A percentile compares a stretch with the other conserved stretches of the same genome.
These are phyloP conservation scores for Pseudocercospora eumusae DNA, from an alignment of 2,329 filamentous ascomycete species.

Conservation along the genomic window DNA sequence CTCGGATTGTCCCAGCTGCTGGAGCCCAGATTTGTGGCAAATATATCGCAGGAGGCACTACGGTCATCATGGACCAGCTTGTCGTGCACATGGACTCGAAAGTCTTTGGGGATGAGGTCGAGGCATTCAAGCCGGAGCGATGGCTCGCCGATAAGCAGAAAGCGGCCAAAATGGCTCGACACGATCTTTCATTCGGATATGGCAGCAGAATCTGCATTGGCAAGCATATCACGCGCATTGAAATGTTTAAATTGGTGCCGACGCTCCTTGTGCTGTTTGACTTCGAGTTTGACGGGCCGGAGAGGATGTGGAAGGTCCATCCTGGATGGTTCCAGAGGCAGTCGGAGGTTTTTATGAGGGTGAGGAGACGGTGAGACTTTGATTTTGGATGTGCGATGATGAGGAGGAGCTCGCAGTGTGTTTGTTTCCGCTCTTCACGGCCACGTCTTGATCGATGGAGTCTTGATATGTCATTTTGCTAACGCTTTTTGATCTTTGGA, in stretches of 20 bases:
- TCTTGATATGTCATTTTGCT: no score
- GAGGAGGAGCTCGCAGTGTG: no score
- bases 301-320: conserved; percentile 18
- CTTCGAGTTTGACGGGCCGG: conserved; percentile 12
- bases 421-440: no score
- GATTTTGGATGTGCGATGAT: no score
- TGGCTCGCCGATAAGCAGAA: conserved; percentile 9
- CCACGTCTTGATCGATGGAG: no score
- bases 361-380: conserved; percentile 5
- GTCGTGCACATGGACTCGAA: conserved; percentile 11
- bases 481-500: no score
- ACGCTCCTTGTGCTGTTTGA: conserved; percentile 13
- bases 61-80: conserved; percentile 11
- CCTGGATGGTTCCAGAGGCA: conserved; percentile 18
- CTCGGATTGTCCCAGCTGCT: conserved; percentile 9
- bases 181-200: conserved; percentile 15
- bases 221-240: conserved; percentile 16
- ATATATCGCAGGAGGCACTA: conserved; percentile 6
- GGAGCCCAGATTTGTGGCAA: conserved; percentile 1
- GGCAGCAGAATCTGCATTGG: conserved; percentile 18
- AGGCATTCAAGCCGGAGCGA: conserved; percentile 14
- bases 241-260: conserved; percentile 18
- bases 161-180: conserved; percentile 11
- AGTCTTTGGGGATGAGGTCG: conserved; percentile 16
- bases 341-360: conserved; percentile 9